Base-by-base conservation (phyloP, 2,329 filamentous ascomycete genomes). In the Nemania serpens region DNA sequence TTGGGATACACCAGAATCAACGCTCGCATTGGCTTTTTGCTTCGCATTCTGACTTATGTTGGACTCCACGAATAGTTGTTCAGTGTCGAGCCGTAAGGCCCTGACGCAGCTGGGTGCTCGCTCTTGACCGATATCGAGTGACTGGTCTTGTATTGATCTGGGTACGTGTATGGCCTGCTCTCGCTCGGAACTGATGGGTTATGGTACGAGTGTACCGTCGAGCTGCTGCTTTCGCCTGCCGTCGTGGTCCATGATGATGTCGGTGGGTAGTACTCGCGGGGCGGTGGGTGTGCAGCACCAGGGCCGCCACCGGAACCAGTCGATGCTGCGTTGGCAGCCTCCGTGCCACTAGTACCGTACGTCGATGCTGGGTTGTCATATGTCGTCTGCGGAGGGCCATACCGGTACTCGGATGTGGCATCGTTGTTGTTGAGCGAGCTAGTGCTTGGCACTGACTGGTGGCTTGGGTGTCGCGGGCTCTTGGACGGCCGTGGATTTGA, bases 51-150 rank as follows among this genome's bases (percentile, higher is more conserved):
- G n/a, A n/a, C 37, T 50, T 62, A 83, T 58, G 79, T 82, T 53
- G 79, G 75, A 65, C 80, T 84, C 84, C 84, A 86, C 34, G 82
- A 84, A 70, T 86, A 86, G 69, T 85, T 81, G 70, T 79, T 81
- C 72, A 84, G 76, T 50, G 75, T 76, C 56, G 81, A 79, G 59
- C 81, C 82, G 13, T 82, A 82, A 17, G 76, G 77, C 3, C 77
- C 75, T 13, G 79, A 75, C 11, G 78, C 75, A 29, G 76, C 70
- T 15, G 73, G 70, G 52, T 73, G 73, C 12, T 75, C 73, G 42
- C 70, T 75, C 58, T 75, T 72, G 33, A 65, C 63, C 33, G 77
- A 73, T 45, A 74, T 69, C 39, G 69, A 68, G 60, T 73, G 71
- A 13, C 74, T 73, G 12, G 72, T 69, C 69, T 82, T 82, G 71